These are phyloP conservation scores for Zelonia costaricensis DNA, from an alignment of 208 protist genomes.

Conservation along the genomic window DNA sequence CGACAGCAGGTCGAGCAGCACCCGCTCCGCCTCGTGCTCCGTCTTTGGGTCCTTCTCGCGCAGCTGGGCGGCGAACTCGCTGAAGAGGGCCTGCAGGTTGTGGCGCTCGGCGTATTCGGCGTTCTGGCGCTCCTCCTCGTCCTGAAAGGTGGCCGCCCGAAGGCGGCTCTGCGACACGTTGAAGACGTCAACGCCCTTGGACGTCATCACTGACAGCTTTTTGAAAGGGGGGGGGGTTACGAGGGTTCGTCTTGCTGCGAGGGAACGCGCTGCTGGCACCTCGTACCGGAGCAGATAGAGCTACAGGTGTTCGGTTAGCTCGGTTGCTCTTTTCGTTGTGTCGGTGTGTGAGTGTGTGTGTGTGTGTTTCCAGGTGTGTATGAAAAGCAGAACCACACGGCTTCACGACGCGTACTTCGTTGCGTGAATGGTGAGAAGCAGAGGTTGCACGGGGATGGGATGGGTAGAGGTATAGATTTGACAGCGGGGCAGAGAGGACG, in stretches of 20 bases:
- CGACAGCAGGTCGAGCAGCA: constrained; percentile 75
- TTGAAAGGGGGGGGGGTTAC: too few relatives aligned
- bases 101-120: constrained; percentile 78
- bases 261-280: too few relatives aligned
- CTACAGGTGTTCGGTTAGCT: too few relatives aligned
- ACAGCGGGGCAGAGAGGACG: too few relatives aligned
- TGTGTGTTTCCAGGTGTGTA: neutral
- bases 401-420: too few relatives aligned
- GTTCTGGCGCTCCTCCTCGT: constrained; percentile 74
- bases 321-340: too few relatives aligned
- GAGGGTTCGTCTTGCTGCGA: neutral
- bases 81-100: constrained; percentile 74
- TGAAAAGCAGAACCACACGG: too few relatives aligned
- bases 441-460: too few relatives aligned
- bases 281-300: too few relatives aligned
- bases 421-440: too few relatives aligned
- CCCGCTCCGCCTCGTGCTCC: constrained; percentile 71
- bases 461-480: too few relatives aligned
- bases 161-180: constrained; percentile 63
- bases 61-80: constrained; percentile 73
- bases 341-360: neutral
- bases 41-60: constrained; percentile 78
- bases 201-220: too few relatives aligned
- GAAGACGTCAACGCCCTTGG: constrained; percentile 56
- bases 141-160: constrained; percentile 60